phyloP scores from a whole-genome alignment of 441 rosid genomes.

The Gossypium davidsonii region DNA sequence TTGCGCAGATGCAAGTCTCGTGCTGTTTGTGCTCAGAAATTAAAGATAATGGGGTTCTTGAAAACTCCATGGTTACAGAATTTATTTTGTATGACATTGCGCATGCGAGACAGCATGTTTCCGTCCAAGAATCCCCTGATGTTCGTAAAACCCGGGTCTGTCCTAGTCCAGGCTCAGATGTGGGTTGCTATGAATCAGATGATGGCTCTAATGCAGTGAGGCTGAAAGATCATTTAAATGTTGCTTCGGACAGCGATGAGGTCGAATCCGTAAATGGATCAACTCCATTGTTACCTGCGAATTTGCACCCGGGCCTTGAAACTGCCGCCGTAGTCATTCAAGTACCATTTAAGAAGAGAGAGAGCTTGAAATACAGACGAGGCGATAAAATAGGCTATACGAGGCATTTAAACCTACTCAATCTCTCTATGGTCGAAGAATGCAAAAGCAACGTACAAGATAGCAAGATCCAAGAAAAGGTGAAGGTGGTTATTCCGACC shows the following conservation, averaged over 20 bases:
- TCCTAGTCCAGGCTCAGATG: constrained; percentile 28
- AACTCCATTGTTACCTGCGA: constrained; percentile 33
- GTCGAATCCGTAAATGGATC: constrained; percentile 34
- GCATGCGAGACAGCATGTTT: constrained; percentile 40
- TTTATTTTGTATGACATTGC: constrained; percentile 73
- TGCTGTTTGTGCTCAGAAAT: constrained; percentile 54
- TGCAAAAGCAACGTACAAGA: constrained; percentile 24
- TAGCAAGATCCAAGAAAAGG: constrained; percentile 30
- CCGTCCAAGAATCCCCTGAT: constrained; percentile 31
- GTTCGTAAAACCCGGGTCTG: constrained; percentile 15
- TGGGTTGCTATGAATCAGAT: constrained; percentile 25
- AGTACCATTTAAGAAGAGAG: constrained; percentile 67
- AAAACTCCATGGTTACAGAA: constrained; percentile 61
- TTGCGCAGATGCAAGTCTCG: constrained; percentile 92
- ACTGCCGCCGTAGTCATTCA: constrained; percentile 64
- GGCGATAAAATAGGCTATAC: constrained; percentile 32
- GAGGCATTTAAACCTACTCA: constrained; percentile 39
- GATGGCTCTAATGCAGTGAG: constrained; percentile 28
- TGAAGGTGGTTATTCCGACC: constrained; percentile 67
- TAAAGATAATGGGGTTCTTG: constrained; percentile 37
- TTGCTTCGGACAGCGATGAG: constrained; percentile 26
- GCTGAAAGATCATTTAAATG: constrained; percentile 33
- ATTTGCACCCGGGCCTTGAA: constrained; percentile 60
- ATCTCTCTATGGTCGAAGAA: constrained; percentile 40
- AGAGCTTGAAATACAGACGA: constrained; percentile 51